Conservation (phyloP, 2,329 filamentous ascomycete species). For the Apiospora marii region DNA sequence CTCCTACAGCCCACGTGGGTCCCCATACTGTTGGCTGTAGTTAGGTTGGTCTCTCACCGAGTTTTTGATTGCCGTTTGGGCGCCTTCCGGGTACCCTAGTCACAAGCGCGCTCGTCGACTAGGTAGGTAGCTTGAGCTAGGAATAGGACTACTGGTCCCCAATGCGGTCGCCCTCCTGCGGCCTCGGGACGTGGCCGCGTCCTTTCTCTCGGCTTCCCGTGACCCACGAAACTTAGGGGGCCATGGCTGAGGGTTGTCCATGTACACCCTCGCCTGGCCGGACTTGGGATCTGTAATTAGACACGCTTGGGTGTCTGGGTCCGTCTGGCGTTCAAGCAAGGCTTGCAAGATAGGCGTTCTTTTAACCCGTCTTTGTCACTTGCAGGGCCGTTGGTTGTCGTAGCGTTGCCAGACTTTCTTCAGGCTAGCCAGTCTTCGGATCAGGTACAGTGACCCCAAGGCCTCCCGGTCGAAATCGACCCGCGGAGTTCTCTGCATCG, state of each 20-base stretch:
- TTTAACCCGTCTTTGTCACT: not conserved
- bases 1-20: not conserved
- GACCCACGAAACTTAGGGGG: not conserved
- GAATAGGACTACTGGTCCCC: not conserved
- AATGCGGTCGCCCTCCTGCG: not conserved
- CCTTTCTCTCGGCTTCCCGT: slow-evolving; percentile 3
- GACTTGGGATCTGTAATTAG: not conserved
- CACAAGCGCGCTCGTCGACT: slow-evolving; percentile 13
- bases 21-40: not conserved
- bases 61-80: not conserved
- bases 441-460: not conserved
- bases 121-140: not conserved
- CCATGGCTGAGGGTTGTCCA: not conserved
- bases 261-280: not conserved
- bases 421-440: not conserved
- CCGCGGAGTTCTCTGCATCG: not conserved
- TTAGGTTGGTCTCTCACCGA: not conserved
- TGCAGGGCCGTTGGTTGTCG: not conserved
- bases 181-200: slow-evolving; percentile 7
- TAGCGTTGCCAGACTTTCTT: not conserved
- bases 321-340: not conserved
- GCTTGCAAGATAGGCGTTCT: not conserved
- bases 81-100: not conserved
- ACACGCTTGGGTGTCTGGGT: not conserved
- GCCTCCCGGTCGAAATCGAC: not conserved